Conservation (phyloP, 2,329 filamentous ascomycete species). For the Aspergillus fumigatus region DNA sequence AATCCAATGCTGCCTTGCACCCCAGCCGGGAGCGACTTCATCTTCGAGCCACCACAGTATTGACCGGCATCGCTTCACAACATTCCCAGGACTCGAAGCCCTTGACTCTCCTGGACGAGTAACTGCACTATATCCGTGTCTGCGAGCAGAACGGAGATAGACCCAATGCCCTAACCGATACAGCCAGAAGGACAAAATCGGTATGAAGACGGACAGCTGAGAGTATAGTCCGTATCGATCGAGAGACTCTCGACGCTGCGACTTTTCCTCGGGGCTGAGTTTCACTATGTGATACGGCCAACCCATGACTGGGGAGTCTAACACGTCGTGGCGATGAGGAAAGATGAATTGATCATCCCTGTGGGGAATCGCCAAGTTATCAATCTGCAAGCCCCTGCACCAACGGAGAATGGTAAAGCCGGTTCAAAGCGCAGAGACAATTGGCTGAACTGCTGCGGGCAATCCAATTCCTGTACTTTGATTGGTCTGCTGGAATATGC, state of each 20-base stretch:
- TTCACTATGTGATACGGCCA: conserved; percentile 8
- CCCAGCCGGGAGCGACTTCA: not conserved
- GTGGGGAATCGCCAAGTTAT: not conserved
- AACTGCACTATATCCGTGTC: not conserved
- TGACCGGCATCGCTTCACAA: not conserved
- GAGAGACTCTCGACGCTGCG: not conserved
- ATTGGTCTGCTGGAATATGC: not conserved
- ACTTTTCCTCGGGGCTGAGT: conserved; percentile 3
- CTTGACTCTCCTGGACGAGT: not conserved
- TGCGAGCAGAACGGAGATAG: not conserved
- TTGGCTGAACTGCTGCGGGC: too few species aligned
- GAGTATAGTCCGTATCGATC: not conserved
- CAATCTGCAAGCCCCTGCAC: not conserved
- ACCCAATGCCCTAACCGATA: not conserved
- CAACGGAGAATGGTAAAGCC: not conserved
- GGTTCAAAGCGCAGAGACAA: not conserved
- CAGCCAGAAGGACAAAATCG: not conserved
- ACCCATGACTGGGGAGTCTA: not conserved
- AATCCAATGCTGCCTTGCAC: not conserved
- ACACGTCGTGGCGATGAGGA: not conserved
- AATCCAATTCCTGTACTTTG: not conserved
- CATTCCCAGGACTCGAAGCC: too few species aligned
- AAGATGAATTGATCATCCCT: not conserved
- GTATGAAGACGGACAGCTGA: not conserved
- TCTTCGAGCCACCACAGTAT: not conserved